phyloP scores from a whole-genome alignment of 352 stramenopile species.

The Globisporangium iwayamae region DNA sequence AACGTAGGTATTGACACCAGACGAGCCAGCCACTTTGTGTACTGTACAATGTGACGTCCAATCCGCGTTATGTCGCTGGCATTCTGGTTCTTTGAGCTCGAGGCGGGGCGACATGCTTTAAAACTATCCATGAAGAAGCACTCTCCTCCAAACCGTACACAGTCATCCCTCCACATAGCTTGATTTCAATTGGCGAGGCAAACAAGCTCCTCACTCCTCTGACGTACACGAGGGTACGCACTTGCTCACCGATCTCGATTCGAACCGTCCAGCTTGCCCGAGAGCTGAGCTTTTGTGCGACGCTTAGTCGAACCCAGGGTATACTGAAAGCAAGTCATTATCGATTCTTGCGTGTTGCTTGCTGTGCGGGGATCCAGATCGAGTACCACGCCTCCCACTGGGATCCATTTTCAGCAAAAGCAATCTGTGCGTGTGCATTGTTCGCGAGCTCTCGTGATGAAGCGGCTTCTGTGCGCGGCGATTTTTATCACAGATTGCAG shows the following conservation, averaged over 20 bases:
- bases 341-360: constrained; percentile 1
- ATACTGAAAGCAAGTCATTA: background rate
- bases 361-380: background rate
- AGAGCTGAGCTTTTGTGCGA: background rate
- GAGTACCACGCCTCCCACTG: background rate
- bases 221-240: constrained; percentile 5
- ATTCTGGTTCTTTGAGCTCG: background rate
- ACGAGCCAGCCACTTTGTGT: background rate
- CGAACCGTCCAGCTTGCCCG: background rate
- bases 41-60: constrained; percentile 9
- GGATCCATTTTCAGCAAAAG: background rate
- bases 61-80: constrained; percentile 5
- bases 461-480: background rate
- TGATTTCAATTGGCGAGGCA: background rate
- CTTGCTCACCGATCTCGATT: background rate
- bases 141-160: background rate
- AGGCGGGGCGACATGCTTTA: no score
- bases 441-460: background rate
- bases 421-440: no score
- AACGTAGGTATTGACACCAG: constrained; percentile 9
- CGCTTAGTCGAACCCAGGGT: background rate
- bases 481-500: constrained; percentile 3
- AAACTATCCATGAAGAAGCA: no score
- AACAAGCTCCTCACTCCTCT: background rate
- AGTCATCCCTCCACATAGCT: background rate